A percentile compares a stretch with the other conserved stretches of the same genome.
phyloP scores from a whole-genome alignment of 495 filamentous ascomycete species.

The Aspergillus bridgeri region DNA sequence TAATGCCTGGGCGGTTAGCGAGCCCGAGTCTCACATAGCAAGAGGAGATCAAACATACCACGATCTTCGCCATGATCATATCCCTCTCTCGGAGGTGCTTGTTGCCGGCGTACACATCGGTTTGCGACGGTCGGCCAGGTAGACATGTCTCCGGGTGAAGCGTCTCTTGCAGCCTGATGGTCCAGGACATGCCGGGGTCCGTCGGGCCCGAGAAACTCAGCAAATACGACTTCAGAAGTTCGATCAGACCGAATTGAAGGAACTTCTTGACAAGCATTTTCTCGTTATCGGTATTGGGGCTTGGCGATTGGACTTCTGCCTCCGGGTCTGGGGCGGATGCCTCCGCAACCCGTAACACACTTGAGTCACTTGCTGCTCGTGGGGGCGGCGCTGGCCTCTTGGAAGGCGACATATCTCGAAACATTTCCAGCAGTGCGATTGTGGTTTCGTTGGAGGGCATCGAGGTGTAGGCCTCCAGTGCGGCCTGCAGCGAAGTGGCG shows the following conservation, averaged over 20 bases:
- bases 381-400: conserved; percentile 73
- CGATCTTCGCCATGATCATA: conserved; percentile 71
- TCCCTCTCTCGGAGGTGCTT: conserved; percentile 61
- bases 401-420: conserved; percentile 68
- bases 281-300: conserved; percentile 50
- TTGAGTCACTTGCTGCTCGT: conserved; percentile 55
- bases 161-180: conserved; percentile 71
- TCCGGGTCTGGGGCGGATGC: conserved; percentile 77
- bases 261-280: conserved; percentile 61
- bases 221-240: conserved; percentile 78
- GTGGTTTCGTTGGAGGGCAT: conserved; percentile 63
- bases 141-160: conserved; percentile 50
- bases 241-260: conserved; percentile 81
- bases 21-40: background rate
- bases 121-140: conserved; percentile 51
- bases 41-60: conserved; percentile 48
- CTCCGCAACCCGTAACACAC: conserved; percentile 33
- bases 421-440: conserved; percentile 67
- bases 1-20: conserved; percentile 52
- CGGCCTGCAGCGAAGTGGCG: conserved; percentile 79
- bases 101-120: conserved; percentile 59
- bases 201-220: conserved; percentile 52
- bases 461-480: conserved; percentile 62
- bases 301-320: conserved; percentile 56
- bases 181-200: conserved; percentile 68